Evolutionary conservation across 75 land plant species (phyloP).

Genomic region (Chamaecyparis obtusa): DNA sequence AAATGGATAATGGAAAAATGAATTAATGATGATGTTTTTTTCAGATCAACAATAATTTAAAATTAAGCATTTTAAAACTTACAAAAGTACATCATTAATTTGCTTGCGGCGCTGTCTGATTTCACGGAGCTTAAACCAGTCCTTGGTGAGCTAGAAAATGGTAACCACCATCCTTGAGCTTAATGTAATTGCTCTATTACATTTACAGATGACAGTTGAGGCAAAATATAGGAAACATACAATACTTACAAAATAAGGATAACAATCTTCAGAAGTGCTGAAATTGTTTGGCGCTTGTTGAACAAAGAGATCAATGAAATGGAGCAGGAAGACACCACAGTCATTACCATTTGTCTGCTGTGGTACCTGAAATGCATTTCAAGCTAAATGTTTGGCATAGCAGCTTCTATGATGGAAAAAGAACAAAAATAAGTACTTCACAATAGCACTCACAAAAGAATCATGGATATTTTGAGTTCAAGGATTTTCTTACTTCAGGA

Average conservation of each 20-base stretch:
- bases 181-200: neutral
- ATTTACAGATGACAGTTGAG: neutral
- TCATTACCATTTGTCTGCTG: constrained; percentile 52
- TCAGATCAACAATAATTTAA: neutral
- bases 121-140: constrained; percentile 6
- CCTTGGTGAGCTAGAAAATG: constrained; percentile 10
- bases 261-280: constrained; percentile 22
- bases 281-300: constrained; percentile 47
- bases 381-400: neutral
- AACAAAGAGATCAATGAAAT: constrained; percentile 46
- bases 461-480: neutral
- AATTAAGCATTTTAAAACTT: neutral
- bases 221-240: neutral
- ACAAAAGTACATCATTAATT: constrained; percentile 7
- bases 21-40: neutral
- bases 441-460: neutral
- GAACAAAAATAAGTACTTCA: neutral
- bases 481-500: constrained; percentile 40
- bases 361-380: constrained; percentile 42
- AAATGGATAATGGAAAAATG: neutral
- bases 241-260: constrained; percentile 54
- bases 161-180: neutral
- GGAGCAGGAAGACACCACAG: constrained; percentile 57
- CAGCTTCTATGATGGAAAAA: neutral
- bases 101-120: constrained; percentile 8